Base-by-base conservation (phyloP, 2,329 filamentous ascomycete species). In the Penicillium sp. region DNA sequence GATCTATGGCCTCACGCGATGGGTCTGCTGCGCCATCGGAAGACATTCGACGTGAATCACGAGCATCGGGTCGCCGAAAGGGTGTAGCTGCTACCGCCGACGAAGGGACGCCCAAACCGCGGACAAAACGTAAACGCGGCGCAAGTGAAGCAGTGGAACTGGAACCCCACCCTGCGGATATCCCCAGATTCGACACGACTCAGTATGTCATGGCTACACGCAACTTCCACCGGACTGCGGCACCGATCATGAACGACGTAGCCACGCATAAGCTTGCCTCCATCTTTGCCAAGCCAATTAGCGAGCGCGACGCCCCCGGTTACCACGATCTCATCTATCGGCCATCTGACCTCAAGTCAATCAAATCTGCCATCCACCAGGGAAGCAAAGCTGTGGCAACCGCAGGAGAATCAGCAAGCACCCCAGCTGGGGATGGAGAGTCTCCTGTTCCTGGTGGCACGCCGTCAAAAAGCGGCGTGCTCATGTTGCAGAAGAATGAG, bases 341-440 rank as follows among this genome's bases (percentile, higher is more conserved):
- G 48, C 87, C 90, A 0, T 88, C 91, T 68, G 88, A 92, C 69
- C 82, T 93, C 47, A 92, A 90, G 62, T 87, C 85, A 2, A 91
- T 93, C 65, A 87, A 89, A 60, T 83, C 87, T 51, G 87, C 88
- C 34, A 89, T 92, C 63, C 72, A 73, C 50, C 76, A 78, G 55
- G 78, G 78, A 19, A 78, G 75, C 57, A 76, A 72, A 60, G 76
- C 76, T 2, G 72, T 78, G 8, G 68, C 74, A 16, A 72, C 75
- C 2, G 76, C 76, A 19, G 75, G 76, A 8, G 78, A 79, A 62
- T 87, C 89, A 58, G 89, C 92, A 39, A 87, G 85, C 70, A 84
- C 86, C 44, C 82, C 84, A 36, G 87, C 85, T 0, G 78, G 81
- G 0, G 83, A 84, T 62, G 83, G 81, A 51, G 85, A 84, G n/a